Evolutionary conservation across 176 grass and related monocot genomes (phyloP).

Genomic region (Miscanthus lutarioriparius): DNA sequence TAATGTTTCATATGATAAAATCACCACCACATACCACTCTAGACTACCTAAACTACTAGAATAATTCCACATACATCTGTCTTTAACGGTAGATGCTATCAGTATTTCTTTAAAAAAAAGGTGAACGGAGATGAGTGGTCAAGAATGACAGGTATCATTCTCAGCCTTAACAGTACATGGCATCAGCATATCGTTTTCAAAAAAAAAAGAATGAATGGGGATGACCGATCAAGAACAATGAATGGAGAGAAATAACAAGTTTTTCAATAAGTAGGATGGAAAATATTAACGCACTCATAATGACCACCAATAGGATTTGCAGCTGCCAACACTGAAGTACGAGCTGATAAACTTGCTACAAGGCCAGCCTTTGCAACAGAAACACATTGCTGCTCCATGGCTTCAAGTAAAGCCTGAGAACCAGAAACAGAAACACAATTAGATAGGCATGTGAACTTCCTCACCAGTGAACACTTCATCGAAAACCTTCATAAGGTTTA

Average conservation of each 20-base stretch:
- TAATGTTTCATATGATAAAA: background rate
- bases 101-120: constrained; percentile 7
- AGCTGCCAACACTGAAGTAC: constrained; percentile 83
- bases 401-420: constrained; percentile 90
- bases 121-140: background rate
- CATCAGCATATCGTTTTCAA: background rate
- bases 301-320: constrained; percentile 97
- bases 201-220: background rate
- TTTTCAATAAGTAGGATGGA: constrained; percentile 21
- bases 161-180: background rate
- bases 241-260: background rate
- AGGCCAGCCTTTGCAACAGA: constrained; percentile 97
- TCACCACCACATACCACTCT: background rate
- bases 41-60: background rate
- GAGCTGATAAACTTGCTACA: constrained; percentile 93
- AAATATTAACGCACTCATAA: constrained; percentile 78
- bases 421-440: constrained; percentile 33
- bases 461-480: background rate
- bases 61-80: background rate
- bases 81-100: background rate
- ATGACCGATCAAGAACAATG: constrained; percentile 12
- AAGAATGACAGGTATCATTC: constrained; percentile 5
- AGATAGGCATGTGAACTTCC: background rate
- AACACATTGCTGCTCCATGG: constrained; percentile 99
- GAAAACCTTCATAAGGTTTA: constrained; percentile 25